Evolutionary conservation across 192 early-diverging fungal species (phyloP), one percentile per base, ranked within the genome.

Genomic region (Umbelopsis ramanniana): DNA sequence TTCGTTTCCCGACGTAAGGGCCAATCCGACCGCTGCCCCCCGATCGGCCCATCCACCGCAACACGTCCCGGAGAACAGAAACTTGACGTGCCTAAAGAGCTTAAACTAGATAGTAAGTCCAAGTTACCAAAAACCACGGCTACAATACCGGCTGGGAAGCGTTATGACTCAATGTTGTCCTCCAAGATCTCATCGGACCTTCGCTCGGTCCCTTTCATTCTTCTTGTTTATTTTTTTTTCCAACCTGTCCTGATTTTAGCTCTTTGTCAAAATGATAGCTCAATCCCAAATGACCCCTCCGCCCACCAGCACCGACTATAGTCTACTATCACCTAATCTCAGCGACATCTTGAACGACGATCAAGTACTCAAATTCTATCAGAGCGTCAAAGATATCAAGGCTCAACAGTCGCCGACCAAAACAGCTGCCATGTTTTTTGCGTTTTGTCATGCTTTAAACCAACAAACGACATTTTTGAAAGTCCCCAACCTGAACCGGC

Each of bases 321-420:
- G 52, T 23, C 48, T 74, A 50, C 52, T 79, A 7, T 74, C 77
- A 4, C 77, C 77, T 21, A 74, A 69, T 40, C 55, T 79, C n/a
- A 70, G 69, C 4, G 77, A 79, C 67, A 74, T 79, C 45, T 66
- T 79, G 29, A 73, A 66, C 35, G 73, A 79, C 55, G 72, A 74
- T 46, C 69, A 70, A 0, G 74, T 79, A 4, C 19, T 79, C 0
- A 24, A 73, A 14, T 79, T 79, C 29, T 79, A 79, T 33, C 77
- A 79, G 33, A 71, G 73, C 71, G 77, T 79, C 21, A 79, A 79
- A 48, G 77, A 79, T 43, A 79, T 79, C 60, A 79, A 71, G 45
- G 57, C 70, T 4, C 77, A 74, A 10, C 60, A 67, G 14, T 74
- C 77, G 0, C 73, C 77, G 10, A 68, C 54, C 2, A 69, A 74